Base-by-base conservation (phyloP, 768 basidiomycete species). In the Boletus sensibilis region DNA sequence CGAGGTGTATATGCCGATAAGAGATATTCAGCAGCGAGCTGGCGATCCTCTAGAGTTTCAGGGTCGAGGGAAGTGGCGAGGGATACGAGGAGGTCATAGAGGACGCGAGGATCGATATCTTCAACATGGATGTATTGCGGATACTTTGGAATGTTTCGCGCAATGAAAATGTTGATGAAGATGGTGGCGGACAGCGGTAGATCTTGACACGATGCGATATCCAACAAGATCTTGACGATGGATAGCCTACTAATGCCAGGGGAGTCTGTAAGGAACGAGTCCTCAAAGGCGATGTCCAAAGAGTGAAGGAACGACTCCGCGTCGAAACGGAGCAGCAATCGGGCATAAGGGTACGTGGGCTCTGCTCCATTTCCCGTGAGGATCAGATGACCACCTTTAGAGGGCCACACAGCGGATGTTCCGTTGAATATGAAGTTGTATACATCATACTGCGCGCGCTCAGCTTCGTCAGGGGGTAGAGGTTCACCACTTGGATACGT, bases 131-230 rank as follows among this genome's bases (percentile, higher is more conserved):
- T 79, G 70, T 87, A 92, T 72, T 97, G 94, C 1, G 90, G 86
- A 73, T 98, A 99, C 74, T 98, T 98, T 0, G 97, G 93, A 12
- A 97, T 84, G 70, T 98, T 99, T 56, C 95, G 88, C 4, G 97
- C 92, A 54, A 98, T 82, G 73, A 99, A 99, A 58, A 99, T 98
- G 67, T 95, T 86, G 48, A 96, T 80, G 70, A 99, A 91, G 4
- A 91, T 94, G 55, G 76, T 74, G 67, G 92, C 93, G 39, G 79
- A 72, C 29, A 82, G 71, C 0, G 83, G 73, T 27, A 94, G 72
- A 47, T 78, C 77, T 23, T 73, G 74, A 50, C 75, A 68, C 6
- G 83, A 76, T 7, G 88, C 62, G 35, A 95, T 85, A 65, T 98
- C 94, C 54, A 94, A 79, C 35, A 98, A 76, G 52, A 93, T 87